Conservation (phyloP, 139 green algal species). For the Mesotaenium endlicherianum region DNA sequence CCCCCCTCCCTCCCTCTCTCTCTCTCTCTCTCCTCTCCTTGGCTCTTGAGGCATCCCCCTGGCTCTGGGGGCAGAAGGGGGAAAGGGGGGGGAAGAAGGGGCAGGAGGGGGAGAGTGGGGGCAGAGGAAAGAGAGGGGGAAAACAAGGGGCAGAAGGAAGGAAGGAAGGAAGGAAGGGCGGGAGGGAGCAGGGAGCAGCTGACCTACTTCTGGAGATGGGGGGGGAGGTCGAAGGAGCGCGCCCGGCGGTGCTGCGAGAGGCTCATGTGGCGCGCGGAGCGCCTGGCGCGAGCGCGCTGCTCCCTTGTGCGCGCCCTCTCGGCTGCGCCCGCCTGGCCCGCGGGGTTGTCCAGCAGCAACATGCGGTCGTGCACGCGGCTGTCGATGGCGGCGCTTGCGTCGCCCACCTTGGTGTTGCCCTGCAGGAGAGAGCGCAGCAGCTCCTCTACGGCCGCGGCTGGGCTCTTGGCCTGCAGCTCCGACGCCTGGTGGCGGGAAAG, state of each 20-base stretch:
- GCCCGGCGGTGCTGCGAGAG: not conserved
- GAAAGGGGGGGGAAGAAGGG: not conserved
- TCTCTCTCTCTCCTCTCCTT: no score
- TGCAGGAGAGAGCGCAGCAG: not conserved
- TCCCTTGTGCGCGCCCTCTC: not conserved
- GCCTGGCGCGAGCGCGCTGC: not conserved
- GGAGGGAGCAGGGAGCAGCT: not conserved
- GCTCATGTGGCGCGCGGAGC: not conserved
- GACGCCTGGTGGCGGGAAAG: no score
- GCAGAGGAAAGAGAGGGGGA: not conserved
- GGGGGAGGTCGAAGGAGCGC: not conserved
- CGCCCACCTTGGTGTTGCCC: conserved; percentile 7
- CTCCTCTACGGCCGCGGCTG: not conserved
- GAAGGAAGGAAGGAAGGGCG: not conserved
- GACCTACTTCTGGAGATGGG: conserved; percentile 2
- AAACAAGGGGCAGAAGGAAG: not conserved
- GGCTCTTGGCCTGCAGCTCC: no score
- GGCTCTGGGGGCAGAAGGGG: not conserved
- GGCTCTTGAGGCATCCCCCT: not conserved
- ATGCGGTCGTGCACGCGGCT: not conserved
- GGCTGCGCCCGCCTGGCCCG: not conserved
- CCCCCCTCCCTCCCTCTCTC: no score
- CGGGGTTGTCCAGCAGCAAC: conserved; percentile 15
- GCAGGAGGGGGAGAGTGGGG: not conserved
- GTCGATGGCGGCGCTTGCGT: not conserved